These are phyloP conservation scores for Fusarium gaditjirri DNA, from an alignment of 2,329 filamentous ascomycete species.

Conservation along the genomic window DNA sequence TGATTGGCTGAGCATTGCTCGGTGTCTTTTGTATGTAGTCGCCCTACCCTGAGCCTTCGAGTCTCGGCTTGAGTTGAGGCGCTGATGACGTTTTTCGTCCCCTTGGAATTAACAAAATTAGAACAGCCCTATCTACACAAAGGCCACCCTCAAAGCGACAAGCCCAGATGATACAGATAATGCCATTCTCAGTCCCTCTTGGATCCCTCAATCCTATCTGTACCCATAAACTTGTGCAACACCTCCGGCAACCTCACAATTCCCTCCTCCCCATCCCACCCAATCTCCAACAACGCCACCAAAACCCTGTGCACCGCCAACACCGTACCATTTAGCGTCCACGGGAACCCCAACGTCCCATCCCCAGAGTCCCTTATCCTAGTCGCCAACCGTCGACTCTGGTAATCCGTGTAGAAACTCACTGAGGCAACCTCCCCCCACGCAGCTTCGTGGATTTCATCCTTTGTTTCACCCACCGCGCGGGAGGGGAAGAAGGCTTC, in stretches of 20 bases:
- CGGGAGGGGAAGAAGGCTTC: neutral
- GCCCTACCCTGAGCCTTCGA: too few species aligned
- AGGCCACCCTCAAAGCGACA: too few species aligned
- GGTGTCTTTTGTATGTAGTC: too few species aligned
- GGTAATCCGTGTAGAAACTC: neutral
- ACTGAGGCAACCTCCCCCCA: neutral
- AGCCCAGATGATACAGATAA: too few species aligned
- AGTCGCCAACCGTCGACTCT: neutral
- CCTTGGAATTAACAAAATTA: too few species aligned
- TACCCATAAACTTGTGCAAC: neutral
- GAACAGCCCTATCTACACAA: too few species aligned
- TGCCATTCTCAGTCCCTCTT: accelerated
- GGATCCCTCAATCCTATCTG: neutral
- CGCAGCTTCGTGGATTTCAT: neutral
- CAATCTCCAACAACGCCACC: neutral
- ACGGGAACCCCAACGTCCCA: neutral
- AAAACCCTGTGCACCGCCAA: neutral
- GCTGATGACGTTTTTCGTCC: too few species aligned
- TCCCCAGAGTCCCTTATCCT: accelerated
- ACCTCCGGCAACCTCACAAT: neutral
- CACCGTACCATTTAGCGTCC: neutral
- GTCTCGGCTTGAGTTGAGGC: too few species aligned
- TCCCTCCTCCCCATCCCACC: neutral
- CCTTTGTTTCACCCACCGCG: accelerated
- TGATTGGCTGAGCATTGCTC: neutral